phyloP scores from a whole-genome alignment of 2,329 filamentous ascomycete genomes.

The Hypoxylon sp. region DNA sequence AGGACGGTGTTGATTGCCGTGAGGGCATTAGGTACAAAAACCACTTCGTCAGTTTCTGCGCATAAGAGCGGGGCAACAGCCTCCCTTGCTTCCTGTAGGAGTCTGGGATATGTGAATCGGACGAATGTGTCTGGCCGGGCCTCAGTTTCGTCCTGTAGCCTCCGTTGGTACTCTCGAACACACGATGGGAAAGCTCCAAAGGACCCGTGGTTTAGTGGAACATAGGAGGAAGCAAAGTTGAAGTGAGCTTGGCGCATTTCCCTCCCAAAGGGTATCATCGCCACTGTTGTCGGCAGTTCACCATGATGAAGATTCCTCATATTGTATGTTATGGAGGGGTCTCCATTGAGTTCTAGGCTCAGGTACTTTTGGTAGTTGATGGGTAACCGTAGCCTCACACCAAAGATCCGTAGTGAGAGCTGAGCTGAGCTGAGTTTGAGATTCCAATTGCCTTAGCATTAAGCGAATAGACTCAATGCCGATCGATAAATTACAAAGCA shows the following conservation, averaged over 20 bases:
- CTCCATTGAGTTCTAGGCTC: neutral
- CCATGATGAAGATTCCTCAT: constrained; percentile 29
- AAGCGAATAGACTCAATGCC: constrained; percentile 14
- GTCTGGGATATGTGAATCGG: constrained; percentile 69
- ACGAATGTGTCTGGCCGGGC: constrained; percentile 76
- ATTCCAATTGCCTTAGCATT: constrained; percentile 4
- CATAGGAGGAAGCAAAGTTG: constrained; percentile 53
- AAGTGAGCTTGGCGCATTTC: constrained; percentile 54
- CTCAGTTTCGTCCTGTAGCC: constrained; percentile 71
- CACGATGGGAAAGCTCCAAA: constrained; percentile 75
- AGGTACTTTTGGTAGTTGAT: neutral
- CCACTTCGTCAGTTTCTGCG: constrained; percentile 70
- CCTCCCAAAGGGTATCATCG: constrained; percentile 47
- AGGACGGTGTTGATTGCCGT: constrained; percentile 78
- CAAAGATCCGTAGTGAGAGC: neutral
- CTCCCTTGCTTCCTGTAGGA: constrained; percentile 71
- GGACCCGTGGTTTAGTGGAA: constrained; percentile 66
- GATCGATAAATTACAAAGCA: neutral
- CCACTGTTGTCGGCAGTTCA: constrained; percentile 23
- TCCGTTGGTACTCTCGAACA: constrained; percentile 67
- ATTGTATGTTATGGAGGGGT: neutral
- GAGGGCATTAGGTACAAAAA: constrained; percentile 80
- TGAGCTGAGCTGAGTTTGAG: constrained; percentile 2
- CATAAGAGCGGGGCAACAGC: constrained; percentile 74
- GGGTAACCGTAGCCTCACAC: neutral